Evolutionary conservation across 2,329 filamentous ascomycete species (phyloP).

Genomic region (Penicillium sp.): DNA sequence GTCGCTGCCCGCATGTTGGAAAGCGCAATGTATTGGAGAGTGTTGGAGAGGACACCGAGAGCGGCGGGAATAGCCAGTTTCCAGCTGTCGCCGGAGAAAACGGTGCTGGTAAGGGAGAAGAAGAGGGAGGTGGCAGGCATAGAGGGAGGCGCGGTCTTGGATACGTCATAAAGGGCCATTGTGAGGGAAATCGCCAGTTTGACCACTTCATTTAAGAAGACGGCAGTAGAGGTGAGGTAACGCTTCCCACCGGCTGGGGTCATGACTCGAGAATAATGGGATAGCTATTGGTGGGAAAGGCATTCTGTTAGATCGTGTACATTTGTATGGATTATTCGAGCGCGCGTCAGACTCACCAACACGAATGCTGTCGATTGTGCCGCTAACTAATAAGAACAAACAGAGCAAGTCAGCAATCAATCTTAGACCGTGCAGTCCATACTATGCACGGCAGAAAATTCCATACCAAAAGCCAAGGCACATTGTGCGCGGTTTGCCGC

Average conservation of each 20-base stretch:
- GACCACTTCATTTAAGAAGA: slow-evolving; percentile 89
- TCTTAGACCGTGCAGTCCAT: neutral
- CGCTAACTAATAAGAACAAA: slow-evolving; percentile 35
- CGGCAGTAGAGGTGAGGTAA: slow-evolving; percentile 90
- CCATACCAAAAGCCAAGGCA: slow-evolving; percentile 44
- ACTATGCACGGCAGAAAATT: neutral
- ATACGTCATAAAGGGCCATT: slow-evolving; percentile 84
- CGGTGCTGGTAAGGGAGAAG: slow-evolving; percentile 72
- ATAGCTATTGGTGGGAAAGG: slow-evolving; percentile 58
- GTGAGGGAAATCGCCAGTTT: slow-evolving; percentile 85
- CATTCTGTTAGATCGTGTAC: neutral
- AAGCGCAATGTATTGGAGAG: slow-evolving; percentile 88
- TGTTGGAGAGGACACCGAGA: slow-evolving; percentile 88
- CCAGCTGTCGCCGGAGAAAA: slow-evolving; percentile 92
- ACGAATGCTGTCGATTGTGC: slow-evolving; percentile 46
- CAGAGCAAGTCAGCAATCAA: slow-evolving; percentile 9
- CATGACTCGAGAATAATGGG: slow-evolving; percentile 96
- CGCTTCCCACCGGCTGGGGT: slow-evolving; percentile 77
- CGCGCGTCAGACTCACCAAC: slow-evolving; percentile 35
- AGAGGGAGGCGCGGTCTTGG: slow-evolving; percentile 71
- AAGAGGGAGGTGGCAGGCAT: slow-evolving; percentile 80
- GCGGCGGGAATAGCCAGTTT: slow-evolving; percentile 86
- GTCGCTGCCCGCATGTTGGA: slow-evolving; percentile 89
- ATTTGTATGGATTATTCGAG: neutral
- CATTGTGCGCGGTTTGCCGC: slow-evolving; percentile 33